Evolutionary conservation across 345 rosid species (phyloP).

Genomic region (Citrus maxima): DNA sequence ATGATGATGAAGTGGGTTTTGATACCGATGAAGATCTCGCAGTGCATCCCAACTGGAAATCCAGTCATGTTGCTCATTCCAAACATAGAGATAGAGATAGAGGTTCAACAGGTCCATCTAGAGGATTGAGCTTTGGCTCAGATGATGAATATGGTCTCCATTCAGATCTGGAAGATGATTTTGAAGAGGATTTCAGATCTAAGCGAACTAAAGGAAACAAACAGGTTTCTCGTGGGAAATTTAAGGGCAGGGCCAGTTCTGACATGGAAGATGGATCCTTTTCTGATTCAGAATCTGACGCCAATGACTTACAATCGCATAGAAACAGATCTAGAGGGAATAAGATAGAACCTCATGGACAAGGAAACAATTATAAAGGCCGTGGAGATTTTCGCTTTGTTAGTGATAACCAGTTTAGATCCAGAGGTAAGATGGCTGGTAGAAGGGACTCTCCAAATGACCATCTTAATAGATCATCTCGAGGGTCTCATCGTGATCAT

Average conservation of each 20-base stretch:
- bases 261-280: slow-evolving; percentile 27
- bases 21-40: slow-evolving; percentile 61
- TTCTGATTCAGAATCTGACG: slow-evolving; percentile 48
- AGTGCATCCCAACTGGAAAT: slow-evolving; percentile 60
- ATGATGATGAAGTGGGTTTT: slow-evolving; percentile 45
- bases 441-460: slow-evolving; percentile 27
- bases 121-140: slow-evolving; percentile 60
- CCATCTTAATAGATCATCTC: slow-evolving; percentile 23
- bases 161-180: slow-evolving; percentile 58
- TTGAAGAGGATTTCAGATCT: slow-evolving; percentile 27
- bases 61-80: slow-evolving; percentile 63
- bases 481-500: slow-evolving; percentile 25
- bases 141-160: slow-evolving; percentile 54
- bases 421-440: slow-evolving; percentile 30
- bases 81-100: slow-evolving; percentile 28
- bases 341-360: slow-evolving; percentile 24
- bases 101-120: slow-evolving; percentile 35
- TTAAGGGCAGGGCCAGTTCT: slow-evolving; percentile 33
- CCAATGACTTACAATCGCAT: slow-evolving; percentile 20
- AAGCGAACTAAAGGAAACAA: slow-evolving; percentile 26
- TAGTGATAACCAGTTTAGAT: slow-evolving; percentile 16
- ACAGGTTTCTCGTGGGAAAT: slow-evolving; percentile 25
- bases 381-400: slow-evolving; percentile 21
- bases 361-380: slow-evolving; percentile 31
- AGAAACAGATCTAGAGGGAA: slow-evolving; percentile 25